Conservation (phyloP, 257 asterid genomes). For the Nicotiana undulata region DNA sequence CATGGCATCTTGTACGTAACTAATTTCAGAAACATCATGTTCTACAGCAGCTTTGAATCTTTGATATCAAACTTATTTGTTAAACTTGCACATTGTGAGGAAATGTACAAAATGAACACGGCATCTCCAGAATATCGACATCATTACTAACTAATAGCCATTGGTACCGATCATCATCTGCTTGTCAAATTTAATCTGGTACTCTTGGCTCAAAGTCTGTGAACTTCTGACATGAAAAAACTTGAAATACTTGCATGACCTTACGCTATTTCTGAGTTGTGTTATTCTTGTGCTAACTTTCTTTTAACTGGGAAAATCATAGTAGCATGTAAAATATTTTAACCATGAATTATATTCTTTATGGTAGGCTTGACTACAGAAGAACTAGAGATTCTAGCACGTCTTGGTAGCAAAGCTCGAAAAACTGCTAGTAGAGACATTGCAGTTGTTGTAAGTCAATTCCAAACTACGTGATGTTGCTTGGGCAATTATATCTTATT, state of each 20-base stretch:
- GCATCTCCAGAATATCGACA: background rate
- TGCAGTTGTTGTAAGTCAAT: conserved; percentile 75
- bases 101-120: background rate
- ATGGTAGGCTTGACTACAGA: conserved; percentile 61
- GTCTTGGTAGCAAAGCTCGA: conserved; percentile 63
- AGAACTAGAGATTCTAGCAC: conserved; percentile 74
- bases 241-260: background rate
- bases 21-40: background rate
- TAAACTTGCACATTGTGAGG: background rate
- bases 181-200: background rate
- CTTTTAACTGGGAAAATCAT: background rate
- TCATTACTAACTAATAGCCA: background rate
- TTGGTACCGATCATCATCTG: background rate
- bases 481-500: background rate
- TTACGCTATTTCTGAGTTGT: background rate
- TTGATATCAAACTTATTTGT: background rate
- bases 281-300: background rate
- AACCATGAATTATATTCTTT: background rate
- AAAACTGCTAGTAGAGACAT: conserved; percentile 94
- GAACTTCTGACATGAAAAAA: background rate
- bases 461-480: background rate
- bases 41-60: background rate
- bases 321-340: background rate
- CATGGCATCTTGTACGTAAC: background rate
- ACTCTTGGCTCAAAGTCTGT: background rate